Evolutionary conservation across 179 eudicot species (phyloP).

Genomic region (Beta macrorhiza): DNA sequence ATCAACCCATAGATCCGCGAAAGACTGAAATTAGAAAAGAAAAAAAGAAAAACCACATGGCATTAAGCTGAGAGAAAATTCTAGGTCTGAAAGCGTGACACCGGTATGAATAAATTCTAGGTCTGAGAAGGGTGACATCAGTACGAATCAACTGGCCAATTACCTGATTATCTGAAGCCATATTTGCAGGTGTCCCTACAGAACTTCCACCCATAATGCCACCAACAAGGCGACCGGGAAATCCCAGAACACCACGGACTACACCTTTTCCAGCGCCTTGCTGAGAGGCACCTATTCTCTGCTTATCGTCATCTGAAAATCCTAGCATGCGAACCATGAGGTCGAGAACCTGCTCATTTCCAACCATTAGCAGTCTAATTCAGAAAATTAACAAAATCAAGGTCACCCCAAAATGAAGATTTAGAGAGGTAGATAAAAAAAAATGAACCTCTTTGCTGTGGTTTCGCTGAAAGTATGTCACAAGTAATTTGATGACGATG

Average conservation of each 20-base stretch:
- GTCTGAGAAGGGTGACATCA: neutral
- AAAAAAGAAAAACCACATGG: neutral
- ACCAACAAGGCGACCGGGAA: constrained; percentile 97
- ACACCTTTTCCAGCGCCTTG: constrained; percentile 91
- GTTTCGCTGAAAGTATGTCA: constrained; percentile 94
- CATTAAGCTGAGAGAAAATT: neutral
- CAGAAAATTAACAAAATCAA: neutral
- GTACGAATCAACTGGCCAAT: constrained; percentile 2
- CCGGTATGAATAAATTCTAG: neutral
- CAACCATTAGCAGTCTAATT: constrained; percentile 19
- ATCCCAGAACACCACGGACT: constrained; percentile 90
- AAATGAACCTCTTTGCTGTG: constrained; percentile 88
- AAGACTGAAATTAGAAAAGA: constrained; percentile 48
- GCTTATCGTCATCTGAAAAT: constrained; percentile 94
- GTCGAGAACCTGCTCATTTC: constrained; percentile 74
- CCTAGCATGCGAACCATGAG: constrained; percentile 99
- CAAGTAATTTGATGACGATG: constrained; percentile 91
- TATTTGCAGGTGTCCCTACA: constrained; percentile 40
- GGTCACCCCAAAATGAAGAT: constrained; percentile 2
- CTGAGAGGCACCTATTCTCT: constrained; percentile 89
- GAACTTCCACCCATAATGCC: constrained; percentile 82
- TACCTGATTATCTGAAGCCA: constrained; percentile 79
- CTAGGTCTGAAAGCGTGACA: neutral
- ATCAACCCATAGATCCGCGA: constrained; percentile 98
- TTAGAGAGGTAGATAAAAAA: neutral